Conservation (phyloP, 306 rosid genomes). For the Quercus cerris region DNA sequence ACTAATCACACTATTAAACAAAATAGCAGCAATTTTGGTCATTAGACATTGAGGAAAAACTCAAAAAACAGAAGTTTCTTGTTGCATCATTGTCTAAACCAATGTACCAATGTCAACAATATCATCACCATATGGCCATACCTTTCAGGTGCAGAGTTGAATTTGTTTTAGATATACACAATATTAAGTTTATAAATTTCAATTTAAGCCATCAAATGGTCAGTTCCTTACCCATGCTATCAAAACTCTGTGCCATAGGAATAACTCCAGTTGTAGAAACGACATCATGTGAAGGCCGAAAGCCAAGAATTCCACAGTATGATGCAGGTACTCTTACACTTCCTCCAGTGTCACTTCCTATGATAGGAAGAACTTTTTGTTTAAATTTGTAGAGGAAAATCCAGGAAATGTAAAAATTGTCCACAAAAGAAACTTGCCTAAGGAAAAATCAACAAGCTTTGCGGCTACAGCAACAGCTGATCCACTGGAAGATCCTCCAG, state of each 20-base stretch:
- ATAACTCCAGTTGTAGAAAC: conserved; percentile 62
- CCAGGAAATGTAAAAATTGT: conserved; percentile 11
- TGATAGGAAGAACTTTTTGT: background rate
- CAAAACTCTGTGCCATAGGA: conserved; percentile 93
- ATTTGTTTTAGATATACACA: background rate
- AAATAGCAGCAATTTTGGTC: background rate
- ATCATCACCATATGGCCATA: background rate
- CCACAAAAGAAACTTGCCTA: conserved; percentile 44
- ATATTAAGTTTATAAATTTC: background rate
- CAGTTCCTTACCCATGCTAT: conserved; percentile 70
- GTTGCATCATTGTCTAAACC: background rate
- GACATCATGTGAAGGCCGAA: conserved; percentile 82
- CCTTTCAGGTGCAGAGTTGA: background rate
- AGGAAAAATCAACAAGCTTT: conserved; percentile 75
- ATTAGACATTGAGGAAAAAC: background rate
- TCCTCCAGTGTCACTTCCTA: conserved; percentile 95
- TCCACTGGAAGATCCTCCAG: conserved; percentile 66
- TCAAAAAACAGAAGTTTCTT: background rate
- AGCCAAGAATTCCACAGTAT: conserved; percentile 87
- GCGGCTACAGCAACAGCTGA: conserved; percentile 78
- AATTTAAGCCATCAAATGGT: background rate
- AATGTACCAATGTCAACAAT: background rate
- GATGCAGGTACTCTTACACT: conserved; percentile 95
- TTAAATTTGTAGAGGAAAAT: conserved; percentile 8
- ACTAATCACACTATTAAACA: background rate